Evolutionary conservation across 208 protist species (phyloP).

Genomic region (Trypanosoma boissoni): DNA sequence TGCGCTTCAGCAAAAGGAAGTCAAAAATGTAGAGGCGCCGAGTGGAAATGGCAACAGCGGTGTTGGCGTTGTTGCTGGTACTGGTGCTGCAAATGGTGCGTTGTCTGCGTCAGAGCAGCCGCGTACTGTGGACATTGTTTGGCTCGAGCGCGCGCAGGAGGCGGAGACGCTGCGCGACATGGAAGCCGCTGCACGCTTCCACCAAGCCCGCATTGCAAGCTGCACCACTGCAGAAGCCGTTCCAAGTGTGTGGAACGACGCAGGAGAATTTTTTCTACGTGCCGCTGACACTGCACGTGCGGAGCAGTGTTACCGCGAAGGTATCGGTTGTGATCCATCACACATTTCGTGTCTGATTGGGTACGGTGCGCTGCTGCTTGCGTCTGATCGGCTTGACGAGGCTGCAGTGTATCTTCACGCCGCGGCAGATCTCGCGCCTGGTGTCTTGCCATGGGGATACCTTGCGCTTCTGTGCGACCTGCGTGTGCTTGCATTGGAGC

Average conservation of each 20-base stretch:
- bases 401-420: conserved; percentile 87
- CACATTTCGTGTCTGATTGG: conserved; percentile 60
- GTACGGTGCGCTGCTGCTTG: conserved; percentile 81
- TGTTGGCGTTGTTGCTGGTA: no score
- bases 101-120: not conserved
- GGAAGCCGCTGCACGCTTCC: conserved; percentile 54
- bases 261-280: conserved; percentile 74
- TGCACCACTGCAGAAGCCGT: conserved; percentile 15
- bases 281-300: conserved; percentile 71
- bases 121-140: conserved; percentile 9
- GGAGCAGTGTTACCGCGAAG: conserved; percentile 90
- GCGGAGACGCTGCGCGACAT: conserved; percentile 70
- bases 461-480: conserved; percentile 64
- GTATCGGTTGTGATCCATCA: conserved; percentile 60
- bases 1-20: conserved; percentile 2
- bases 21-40: no score
- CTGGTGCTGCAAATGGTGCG: not conserved
- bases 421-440: conserved; percentile 51
- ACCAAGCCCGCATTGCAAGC: conserved; percentile 74
- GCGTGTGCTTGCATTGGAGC: conserved; percentile 39
- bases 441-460: conserved; percentile 63
- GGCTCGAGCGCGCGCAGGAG: conserved; percentile 74
- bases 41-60: no score
- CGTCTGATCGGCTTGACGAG: conserved; percentile 74
- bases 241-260: conserved; percentile 63